These are phyloP conservation scores for Chlamydomonas asymmetrica DNA, from an alignment of 139 green algal genomes.

Conservation along the genomic window DNA sequence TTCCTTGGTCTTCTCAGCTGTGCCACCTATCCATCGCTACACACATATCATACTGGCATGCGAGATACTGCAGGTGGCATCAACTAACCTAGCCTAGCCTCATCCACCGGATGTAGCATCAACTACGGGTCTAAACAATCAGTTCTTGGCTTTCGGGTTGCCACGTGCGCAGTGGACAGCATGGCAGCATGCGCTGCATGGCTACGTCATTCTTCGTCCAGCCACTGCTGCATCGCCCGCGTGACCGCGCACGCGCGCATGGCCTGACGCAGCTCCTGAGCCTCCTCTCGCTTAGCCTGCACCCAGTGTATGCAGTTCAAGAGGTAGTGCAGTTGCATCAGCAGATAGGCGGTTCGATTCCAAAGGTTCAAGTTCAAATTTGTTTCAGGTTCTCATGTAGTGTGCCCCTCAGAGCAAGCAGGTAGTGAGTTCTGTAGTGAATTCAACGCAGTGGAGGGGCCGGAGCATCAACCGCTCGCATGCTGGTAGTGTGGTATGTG, in stretches of 20 bases:
- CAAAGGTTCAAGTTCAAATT: not conserved
- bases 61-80: not conserved
- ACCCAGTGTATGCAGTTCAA: not conserved
- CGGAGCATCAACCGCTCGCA: not conserved
- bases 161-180: not conserved
- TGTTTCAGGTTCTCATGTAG: too few species aligned
- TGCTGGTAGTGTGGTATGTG: too few species aligned
- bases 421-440: too few species aligned
- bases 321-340: not conserved
- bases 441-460: too few species aligned
- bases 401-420: too few species aligned
- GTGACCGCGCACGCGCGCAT: conserved; percentile 2
- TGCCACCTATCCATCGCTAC: not conserved
- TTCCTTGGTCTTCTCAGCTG: too few species aligned
- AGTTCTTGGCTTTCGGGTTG: not conserved
- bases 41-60: not conserved
- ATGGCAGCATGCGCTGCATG: not conserved
- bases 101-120: not conserved
- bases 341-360: not conserved
- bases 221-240: conserved; percentile 10
- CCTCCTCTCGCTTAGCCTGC: conserved; percentile 12
- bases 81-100: not conserved
- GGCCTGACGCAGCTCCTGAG: not conserved
- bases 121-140: not conserved
- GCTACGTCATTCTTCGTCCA: conserved; percentile 11